A percentile compares a stretch with the other conserved stretches of the same genome.
These are phyloP conservation scores for Dendrobium catenatum DNA, from an alignment of 106 monocot genomes.

Conservation along the genomic window DNA sequence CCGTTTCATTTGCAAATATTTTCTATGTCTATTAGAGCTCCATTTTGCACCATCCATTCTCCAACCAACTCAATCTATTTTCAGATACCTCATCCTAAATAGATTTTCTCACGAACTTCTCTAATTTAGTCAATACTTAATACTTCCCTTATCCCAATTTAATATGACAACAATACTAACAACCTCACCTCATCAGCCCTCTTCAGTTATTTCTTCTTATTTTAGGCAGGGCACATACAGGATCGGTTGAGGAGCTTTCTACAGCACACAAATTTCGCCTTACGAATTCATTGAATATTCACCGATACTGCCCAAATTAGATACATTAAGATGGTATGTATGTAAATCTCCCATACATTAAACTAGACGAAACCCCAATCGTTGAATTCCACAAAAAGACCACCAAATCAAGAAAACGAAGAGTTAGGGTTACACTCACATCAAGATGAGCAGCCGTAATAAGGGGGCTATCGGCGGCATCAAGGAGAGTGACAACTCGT, in stretches of 20 bases:
- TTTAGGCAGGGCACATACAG: background rate
- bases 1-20: no score
- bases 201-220: background rate
- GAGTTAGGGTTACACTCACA: slow-evolving; percentile 14
- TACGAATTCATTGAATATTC: background rate
- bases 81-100: background rate
- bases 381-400: background rate
- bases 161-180: background rate
- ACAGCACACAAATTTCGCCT: background rate
- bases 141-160: background rate
- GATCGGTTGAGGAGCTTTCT: background rate
- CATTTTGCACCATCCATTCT: background rate
- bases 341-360: background rate
- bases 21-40: background rate
- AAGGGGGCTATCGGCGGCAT: slow-evolving; percentile 28
- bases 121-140: background rate
- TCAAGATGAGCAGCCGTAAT: slow-evolving; percentile 27
- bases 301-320: background rate
- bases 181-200: background rate
- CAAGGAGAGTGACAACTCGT: slow-evolving; percentile 27
- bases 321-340: background rate
- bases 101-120: background rate
- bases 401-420: background rate
- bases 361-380: background rate
- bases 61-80: background rate